A percentile compares a stretch with the other conserved stretches of the same genome.
These are phyloP conservation scores for Senna tora DNA, from an alignment of 306 rosid genomes.

Conservation along the genomic window DNA sequence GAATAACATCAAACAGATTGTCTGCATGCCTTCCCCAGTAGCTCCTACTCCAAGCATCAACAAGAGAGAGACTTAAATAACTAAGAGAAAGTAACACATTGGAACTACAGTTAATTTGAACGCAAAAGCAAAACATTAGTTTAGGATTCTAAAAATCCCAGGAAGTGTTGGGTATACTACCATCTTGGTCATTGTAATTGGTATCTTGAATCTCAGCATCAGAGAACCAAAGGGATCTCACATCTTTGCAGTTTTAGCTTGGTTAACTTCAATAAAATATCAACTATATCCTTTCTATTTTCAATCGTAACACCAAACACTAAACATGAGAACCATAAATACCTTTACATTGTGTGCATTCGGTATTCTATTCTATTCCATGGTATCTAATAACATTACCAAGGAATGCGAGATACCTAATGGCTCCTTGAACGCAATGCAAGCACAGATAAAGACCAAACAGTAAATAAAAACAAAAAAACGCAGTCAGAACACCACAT, in stretches of 20 bases:
- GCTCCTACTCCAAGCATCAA: conserved; percentile 43
- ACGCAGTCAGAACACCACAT: conserved; percentile 22
- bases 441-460: conserved; percentile 1
- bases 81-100: conserved; percentile 11
- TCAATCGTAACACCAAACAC: background rate
- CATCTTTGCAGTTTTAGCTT: background rate
- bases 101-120: background rate
- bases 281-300: background rate
- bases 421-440: conserved; percentile 8
- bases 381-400: background rate
- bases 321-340: background rate
- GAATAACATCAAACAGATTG: conserved; percentile 50
- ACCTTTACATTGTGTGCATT: background rate
- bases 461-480: conserved; percentile 31
- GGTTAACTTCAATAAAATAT: background rate
- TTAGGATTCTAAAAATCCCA: background rate
- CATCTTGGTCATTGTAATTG: background rate
- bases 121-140: background rate
- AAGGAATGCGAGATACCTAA: background rate
- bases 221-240: background rate
- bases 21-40: conserved; percentile 68
- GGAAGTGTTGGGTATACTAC: background rate
- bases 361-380: background rate
- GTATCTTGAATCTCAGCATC: too few species aligned
- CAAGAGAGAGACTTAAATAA: conserved; percentile 11